Evolutionary conservation across 1,139 yeast species (phyloP), one percentile per base, ranked within the genome.

Genomic region (Taphrina communis): DNA sequence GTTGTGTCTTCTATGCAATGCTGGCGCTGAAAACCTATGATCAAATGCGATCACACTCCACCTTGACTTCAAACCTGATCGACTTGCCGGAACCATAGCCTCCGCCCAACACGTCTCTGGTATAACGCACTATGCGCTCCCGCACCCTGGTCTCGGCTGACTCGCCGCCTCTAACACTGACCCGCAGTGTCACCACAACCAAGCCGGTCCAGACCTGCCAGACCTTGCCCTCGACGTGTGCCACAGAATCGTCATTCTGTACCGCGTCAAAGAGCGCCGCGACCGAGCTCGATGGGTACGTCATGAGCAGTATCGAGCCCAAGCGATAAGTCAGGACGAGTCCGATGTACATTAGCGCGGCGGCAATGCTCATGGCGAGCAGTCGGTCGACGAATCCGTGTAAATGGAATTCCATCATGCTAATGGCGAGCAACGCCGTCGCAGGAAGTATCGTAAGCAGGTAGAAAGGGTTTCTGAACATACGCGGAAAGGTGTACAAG

Each of bases 161-260:
- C 41, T 65, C 69, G 44, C 69, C 69, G 21, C 69, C 69, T 38
- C 59, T 21, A 36, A 65, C 69, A 11, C 42, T 52, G 57, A 51
- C 57, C 35, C 52, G 58, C 50, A 65, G 17, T 14, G 52, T 17
- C 8, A 59, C 69, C 48, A 65, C 69, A 0, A 57, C 63, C 19
- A 65, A 55, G 19, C 60, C 61, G 6, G 58, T 50, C 63, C 65
- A 59, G 51, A 59, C 65, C 36, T 65, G 69, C 69, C 69, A 65
- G 58, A 57, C 60, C 21, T 57, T 59, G 59, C 69, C 63, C 21
- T 57, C 52, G 6, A 58, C 55, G 12, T 41, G 25, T 25, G 52
- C 57, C 12, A 65, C 65, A 3, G 56, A 52, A 48, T 65, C 65
- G 36, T 57, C 63, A 19, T 48, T 44, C 46, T 65, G 53, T 6